Percentiles rank a stretch among this genome's conserved stretches.
Evolutionary conservation across 2,329 filamentous ascomycete species (phyloP).

Genomic region (Paecilomyces dactylethromorphus): DNA sequence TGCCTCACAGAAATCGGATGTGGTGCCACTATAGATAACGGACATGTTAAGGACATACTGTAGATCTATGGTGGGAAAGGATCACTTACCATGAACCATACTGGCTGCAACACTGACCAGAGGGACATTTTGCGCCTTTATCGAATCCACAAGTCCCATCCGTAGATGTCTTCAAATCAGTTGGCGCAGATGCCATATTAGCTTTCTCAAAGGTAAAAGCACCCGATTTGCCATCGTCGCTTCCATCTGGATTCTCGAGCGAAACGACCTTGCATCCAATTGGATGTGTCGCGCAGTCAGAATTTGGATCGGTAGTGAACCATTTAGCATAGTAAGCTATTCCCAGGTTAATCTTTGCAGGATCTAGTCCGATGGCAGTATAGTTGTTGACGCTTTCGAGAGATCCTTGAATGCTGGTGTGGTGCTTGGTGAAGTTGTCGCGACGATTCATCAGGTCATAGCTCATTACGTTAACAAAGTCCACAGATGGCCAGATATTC

Average conservation of each 20-base stretch:
- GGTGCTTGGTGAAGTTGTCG: constrained; percentile 57
- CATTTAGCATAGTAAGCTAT: constrained; percentile 66
- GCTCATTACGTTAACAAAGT: constrained; percentile 65
- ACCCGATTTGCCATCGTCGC: constrained; percentile 50
- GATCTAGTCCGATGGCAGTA: constrained; percentile 48
- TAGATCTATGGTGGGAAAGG: background rate
- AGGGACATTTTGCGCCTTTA: constrained; percentile 22
- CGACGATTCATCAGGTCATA: constrained; percentile 69
- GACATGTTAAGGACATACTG: background rate
- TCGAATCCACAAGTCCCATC: constrained; percentile 28
- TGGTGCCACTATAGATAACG: constrained; percentile 19
- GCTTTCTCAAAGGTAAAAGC: constrained; percentile 43
- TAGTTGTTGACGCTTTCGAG: constrained; percentile 53
- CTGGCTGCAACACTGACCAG: constrained; percentile 27
- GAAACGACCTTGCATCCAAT: constrained; percentile 54
- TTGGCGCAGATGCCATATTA: constrained; percentile 17
- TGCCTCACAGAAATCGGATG: constrained; percentile 22
- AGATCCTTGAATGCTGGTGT: constrained; percentile 55
- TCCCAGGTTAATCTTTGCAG: constrained; percentile 56
- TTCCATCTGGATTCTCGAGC: constrained; percentile 56
- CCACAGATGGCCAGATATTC: constrained; percentile 53
- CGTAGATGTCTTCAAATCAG: constrained; percentile 16
- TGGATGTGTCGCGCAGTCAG: constrained; percentile 39
- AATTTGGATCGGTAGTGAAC: constrained; percentile 50
- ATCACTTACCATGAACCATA: constrained; percentile 28